Conservation (phyloP, 495 filamentous ascomycete species). For the Margaritispora aquatica region DNA sequence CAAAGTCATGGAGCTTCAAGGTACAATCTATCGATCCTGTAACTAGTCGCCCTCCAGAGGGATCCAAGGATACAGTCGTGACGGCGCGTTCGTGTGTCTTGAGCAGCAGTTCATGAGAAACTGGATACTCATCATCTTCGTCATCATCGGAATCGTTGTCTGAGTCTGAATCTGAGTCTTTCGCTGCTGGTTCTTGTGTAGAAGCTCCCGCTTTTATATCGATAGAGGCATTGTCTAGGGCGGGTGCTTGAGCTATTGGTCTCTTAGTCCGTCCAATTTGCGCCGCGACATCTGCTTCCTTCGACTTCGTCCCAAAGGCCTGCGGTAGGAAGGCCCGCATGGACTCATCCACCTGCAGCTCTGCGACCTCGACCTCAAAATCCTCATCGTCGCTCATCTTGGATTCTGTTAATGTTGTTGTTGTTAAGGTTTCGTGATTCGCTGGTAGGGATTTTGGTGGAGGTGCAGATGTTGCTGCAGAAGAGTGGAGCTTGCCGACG, state of each 20-base stretch:
- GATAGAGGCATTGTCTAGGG: slow-evolving; percentile 5
- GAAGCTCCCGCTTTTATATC: slow-evolving; percentile 4
- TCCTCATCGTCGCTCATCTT: slow-evolving; percentile 59
- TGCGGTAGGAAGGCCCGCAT: slow-evolving; percentile 77
- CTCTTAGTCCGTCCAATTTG: slow-evolving; percentile 78
- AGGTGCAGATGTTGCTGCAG: background rate
- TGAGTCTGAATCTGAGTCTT: slow-evolving; percentile 40
- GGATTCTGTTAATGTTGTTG: background rate
- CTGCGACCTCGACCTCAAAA: slow-evolving; percentile 42
- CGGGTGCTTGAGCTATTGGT: slow-evolving; percentile 31
- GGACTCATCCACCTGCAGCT: slow-evolving; percentile 57
- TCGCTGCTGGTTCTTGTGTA: slow-evolving; percentile 21
- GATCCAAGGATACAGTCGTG: slow-evolving; percentile 77
- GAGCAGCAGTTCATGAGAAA: slow-evolving; percentile 86
- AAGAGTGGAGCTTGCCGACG: background rate
- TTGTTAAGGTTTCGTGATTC: slow-evolving; percentile 1
- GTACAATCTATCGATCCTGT: slow-evolving; percentile 88
- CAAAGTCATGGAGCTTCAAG: slow-evolving; percentile 89
- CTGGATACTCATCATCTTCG: slow-evolving; percentile 84
- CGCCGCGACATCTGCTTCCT: slow-evolving; percentile 63
- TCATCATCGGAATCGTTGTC: slow-evolving; percentile 53
- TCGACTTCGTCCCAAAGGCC: slow-evolving; percentile 80
- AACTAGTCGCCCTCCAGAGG: slow-evolving; percentile 75
- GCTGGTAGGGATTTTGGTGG: background rate
- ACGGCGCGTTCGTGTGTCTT: slow-evolving; percentile 89